Evolutionary conservation across 2,329 filamentous ascomycete genomes (phyloP).

Genomic region (Aspergillus novofumigatus): DNA sequence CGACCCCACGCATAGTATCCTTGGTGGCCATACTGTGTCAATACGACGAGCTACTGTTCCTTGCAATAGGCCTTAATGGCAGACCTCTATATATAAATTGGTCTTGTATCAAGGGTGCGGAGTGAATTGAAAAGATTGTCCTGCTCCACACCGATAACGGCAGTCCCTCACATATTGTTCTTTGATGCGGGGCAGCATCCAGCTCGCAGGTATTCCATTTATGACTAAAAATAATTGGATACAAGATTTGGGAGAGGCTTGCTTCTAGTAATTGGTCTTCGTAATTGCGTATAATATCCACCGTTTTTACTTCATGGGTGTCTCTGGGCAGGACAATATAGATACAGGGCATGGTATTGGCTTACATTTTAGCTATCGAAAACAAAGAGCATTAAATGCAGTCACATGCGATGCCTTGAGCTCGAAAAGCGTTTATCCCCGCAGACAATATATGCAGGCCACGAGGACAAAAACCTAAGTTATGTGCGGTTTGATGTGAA

Average conservation of each 20-base stretch:
- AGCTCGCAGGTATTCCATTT: neutral
- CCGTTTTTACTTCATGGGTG: neutral
- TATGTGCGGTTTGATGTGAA: neutral
- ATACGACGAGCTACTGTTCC: neutral
- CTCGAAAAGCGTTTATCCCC: too few relatives aligned
- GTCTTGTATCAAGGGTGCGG: neutral
- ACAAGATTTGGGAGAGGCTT: neutral
- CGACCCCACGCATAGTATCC: slow-evolving; percentile 76
- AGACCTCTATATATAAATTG: neutral
- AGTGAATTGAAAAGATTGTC: neutral
- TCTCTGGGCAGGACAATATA: neutral
- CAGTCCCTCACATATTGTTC: neutral
- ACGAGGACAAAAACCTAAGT: neutral
- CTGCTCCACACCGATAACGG: neutral
- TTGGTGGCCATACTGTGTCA: slow-evolving; percentile 25
- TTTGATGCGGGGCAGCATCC: neutral
- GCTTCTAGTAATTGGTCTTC: neutral
- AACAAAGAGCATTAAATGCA: too few relatives aligned
- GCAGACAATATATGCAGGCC: neutral
- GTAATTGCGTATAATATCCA: neutral
- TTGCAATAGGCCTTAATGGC: neutral
- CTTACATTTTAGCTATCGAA: neutral
- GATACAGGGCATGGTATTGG: neutral
- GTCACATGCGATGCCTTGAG: too few relatives aligned
- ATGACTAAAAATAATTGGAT: neutral